Base-by-base conservation (phyloP, 495 filamentous ascomycete species). In the Parmelia sp. region DNA sequence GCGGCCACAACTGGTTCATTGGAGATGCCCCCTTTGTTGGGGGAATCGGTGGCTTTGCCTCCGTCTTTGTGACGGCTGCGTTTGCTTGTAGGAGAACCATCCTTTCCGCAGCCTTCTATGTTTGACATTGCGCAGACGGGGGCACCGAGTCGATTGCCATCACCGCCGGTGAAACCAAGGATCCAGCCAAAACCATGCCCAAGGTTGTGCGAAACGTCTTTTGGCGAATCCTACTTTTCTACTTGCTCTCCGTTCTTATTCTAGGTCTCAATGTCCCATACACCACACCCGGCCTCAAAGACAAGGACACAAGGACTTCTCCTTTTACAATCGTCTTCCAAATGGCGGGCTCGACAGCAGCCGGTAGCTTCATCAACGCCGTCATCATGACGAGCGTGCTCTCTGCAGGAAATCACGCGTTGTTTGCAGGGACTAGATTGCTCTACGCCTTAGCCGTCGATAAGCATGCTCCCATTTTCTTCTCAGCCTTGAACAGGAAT, bases 91-190 rank as follows among this genome's bases (percentile, higher is more conserved):
- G 11, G 77, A 11, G 76, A 11, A 36, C 5, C 21, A 29, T 40
- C 40, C 19, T 15, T 47, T 21, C 33, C 21, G 8, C n/a, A 12
- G 19, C 6, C 25, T 60, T 25, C 37, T 64, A 12, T 25, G n/a
- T 44, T 68, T 69, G 58, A 69, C 62, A n/a, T 25, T 33, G 25
- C 31, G n/a, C n/a, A 63, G 78, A 74, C 66, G 82, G 80, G 36
- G 82, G 82, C 36, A 83, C 81, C 23, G 82, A 84, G 67, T 81
- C 79, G 23, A 82, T 84, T 63, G 81, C 81, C 49, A 78, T 84
- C 55, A 83, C 82, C 2, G 82, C 82, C 3, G 82, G 81, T 11
- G 82, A 80, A 66, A 82, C 80, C 31, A 79, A 79, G 57, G 71
- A 81, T 65, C 80, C 80, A 1, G 72, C 78, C 15, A 74, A 76